Percentiles rank a stretch among this genome's conserved stretches.
phyloP scores from a whole-genome alignment of 805 yeast species.

The Saccharomycopsis oosterbeekiorum region DNA sequence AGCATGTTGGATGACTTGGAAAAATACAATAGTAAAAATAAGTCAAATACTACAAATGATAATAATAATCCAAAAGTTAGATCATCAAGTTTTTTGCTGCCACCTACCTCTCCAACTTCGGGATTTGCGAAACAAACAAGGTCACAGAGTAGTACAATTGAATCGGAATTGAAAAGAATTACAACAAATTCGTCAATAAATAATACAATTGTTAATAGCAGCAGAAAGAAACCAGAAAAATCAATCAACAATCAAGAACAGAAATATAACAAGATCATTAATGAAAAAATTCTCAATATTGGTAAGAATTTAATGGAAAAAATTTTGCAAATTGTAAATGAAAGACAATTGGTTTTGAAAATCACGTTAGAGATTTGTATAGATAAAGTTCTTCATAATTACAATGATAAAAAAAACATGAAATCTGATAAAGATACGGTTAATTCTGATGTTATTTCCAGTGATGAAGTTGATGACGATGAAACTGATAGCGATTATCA shows the following conservation, averaged over 20 bases:
- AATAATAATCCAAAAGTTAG: neutral
- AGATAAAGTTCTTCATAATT: conserved; percentile 10
- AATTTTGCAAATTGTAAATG: conserved; percentile 3
- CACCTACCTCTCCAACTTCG: neutral
- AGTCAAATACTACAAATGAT: neutral
- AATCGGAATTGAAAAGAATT: conserved; percentile 6
- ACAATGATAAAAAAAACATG: neutral
- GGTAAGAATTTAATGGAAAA: conserved; percentile 9
- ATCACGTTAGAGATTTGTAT: conserved; percentile 18
- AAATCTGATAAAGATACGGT: neutral
- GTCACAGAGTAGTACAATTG: conserved; percentile 1
- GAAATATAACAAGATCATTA: neutral
- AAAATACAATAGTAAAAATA: conserved; percentile 1
- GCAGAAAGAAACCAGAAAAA: neutral
- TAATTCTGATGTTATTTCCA: neutral
- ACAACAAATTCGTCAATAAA: neutral
- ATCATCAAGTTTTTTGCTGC: neutral
- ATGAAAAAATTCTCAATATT: neutral
- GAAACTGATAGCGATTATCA: neutral
- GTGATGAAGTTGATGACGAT: neutral
- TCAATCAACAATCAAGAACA: neutral
- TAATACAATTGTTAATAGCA: neutral
- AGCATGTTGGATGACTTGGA: conserved; percentile 18
- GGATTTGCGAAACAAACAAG: neutral
- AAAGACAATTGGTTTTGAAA: conserved; percentile 1